Percentiles rank a stretch among this genome's conserved stretches.
phyloP scores from a whole-genome alignment of 768 basidiomycete species.

The Lanmaoa rubissima region DNA sequence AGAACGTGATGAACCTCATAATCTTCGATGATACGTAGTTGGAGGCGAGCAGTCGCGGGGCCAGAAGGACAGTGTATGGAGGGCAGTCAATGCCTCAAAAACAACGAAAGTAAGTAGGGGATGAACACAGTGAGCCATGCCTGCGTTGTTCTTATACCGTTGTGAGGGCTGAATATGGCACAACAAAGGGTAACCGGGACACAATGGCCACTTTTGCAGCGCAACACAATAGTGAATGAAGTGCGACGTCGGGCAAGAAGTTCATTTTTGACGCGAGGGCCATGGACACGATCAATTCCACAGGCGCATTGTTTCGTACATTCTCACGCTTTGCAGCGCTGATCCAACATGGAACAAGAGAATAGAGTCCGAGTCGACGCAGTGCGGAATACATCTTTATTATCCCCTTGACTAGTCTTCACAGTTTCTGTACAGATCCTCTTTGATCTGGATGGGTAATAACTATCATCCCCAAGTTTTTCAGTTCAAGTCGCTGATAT shows the following conservation, averaged over 20 bases:
- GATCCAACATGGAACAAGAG: slow-evolving; percentile 15
- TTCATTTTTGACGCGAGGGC: not conserved
- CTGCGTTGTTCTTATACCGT: slow-evolving; percentile 18
- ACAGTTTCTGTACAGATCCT: slow-evolving; percentile 44
- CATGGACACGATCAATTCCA: slow-evolving; percentile 4
- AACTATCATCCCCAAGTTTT: not conserved
- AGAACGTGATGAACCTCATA: slow-evolving; percentile 42
- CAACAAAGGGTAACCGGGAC: slow-evolving; percentile 13
- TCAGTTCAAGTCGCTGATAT: slow-evolving; percentile 3
- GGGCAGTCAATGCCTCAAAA: slow-evolving; percentile 28
- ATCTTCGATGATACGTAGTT: slow-evolving; percentile 2
- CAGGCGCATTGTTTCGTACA: not conserved
- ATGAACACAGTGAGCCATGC: not conserved
- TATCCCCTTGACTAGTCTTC: not conserved
- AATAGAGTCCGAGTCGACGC: slow-evolving; percentile 46
- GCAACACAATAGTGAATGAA: slow-evolving; percentile 17
- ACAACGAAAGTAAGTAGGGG: slow-evolving; percentile 6
- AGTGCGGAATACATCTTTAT: slow-evolving; percentile 34
- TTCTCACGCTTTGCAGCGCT: not conserved
- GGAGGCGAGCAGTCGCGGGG: not conserved
- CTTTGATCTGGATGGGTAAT: slow-evolving; percentile 71
- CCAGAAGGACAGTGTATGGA: not conserved
- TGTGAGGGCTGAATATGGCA: not conserved
- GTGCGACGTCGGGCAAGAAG: not conserved
- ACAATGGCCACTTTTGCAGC: slow-evolving; percentile 10